A percentile compares a stretch with the other conserved stretches of the same genome.
These are phyloP conservation scores for Tricholoma bakamatsutake DNA, from an alignment of 768 basidiomycete genomes.

Conservation along the genomic window DNA sequence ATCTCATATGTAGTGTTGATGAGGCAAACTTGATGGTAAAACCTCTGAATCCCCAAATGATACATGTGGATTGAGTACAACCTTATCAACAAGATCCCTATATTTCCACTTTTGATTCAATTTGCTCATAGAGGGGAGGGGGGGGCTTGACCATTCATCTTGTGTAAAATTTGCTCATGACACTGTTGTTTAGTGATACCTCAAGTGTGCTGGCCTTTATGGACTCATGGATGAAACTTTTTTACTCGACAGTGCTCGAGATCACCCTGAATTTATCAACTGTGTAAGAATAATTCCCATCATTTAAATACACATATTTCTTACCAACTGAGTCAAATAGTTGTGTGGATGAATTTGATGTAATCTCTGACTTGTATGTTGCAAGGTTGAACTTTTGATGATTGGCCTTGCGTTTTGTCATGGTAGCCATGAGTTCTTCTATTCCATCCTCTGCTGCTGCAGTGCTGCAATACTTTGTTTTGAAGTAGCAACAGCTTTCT, in stretches of 20 bases:
- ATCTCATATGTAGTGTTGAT: not conserved
- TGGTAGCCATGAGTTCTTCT: no score
- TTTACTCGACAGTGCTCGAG: slow-evolving; percentile 30
- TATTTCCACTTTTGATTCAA: not conserved
- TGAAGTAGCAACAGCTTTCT: no score
- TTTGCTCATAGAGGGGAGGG: not conserved
- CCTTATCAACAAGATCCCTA: not conserved
- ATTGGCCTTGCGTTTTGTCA: no score
- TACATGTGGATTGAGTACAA: not conserved
- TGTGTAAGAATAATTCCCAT: not conserved
- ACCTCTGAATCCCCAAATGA: not conserved
- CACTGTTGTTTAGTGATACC: slow-evolving; percentile 20
- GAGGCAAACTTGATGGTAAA: not conserved
- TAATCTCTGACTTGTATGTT: slow-evolving; percentile 31
- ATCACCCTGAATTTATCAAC: slow-evolving; percentile 24
- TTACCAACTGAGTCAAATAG: slow-evolving; percentile 29
- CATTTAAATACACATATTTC: not conserved
- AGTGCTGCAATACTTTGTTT: no score
- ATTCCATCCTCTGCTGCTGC: not conserved
- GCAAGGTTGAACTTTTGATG: slow-evolving; percentile 20
- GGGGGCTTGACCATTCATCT: not conserved
- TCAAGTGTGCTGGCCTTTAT: slow-evolving; percentile 16
- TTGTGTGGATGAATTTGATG: no score
- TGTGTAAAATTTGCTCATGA: slow-evolving; percentile 2
- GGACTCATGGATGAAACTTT: slow-evolving; percentile 20